These are phyloP conservation scores for Austroboletus eburneus DNA, from an alignment of 768 basidiomycete genomes.

Conservation along the genomic window DNA sequence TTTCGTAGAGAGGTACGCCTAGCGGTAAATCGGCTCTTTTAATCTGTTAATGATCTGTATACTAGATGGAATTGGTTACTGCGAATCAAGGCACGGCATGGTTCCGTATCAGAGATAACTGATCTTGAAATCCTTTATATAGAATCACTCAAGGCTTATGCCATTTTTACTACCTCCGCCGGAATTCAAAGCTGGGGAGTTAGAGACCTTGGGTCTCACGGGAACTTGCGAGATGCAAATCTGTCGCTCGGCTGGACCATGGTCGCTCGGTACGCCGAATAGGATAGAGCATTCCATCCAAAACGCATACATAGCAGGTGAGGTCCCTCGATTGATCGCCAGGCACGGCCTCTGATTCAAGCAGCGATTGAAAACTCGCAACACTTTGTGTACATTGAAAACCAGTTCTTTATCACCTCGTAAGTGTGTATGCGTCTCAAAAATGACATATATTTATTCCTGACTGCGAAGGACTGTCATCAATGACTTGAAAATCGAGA, in stretches of 20 bases:
- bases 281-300: constrained; percentile 90
- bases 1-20: constrained; percentile 81
- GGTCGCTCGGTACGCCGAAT: constrained; percentile 90
- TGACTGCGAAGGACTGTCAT: constrained; percentile 65
- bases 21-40: background rate
- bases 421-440: constrained; percentile 34
- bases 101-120: background rate
- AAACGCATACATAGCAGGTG: constrained; percentile 89
- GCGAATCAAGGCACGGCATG: constrained; percentile 71
- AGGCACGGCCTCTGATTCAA: constrained; percentile 1
- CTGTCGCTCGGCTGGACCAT: constrained; percentile 90
- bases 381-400: constrained; percentile 98
- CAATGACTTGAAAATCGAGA: constrained; percentile 84
- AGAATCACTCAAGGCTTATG: constrained; percentile 92
- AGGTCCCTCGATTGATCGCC: constrained; percentile 1
- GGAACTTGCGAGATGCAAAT: constrained; percentile 98
- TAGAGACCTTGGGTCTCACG: constrained; percentile 75
- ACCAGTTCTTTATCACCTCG: constrained; percentile 91
- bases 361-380: constrained; percentile 89
- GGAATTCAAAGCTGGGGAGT: constrained; percentile 81
- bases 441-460: background rate
- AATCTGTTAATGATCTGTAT: constrained; percentile 4
- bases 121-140: background rate
- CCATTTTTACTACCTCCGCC: constrained; percentile 92
- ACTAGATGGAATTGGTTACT: constrained; percentile 90